Percentiles rank a stretch among this genome's conserved stretches.
phyloP scores from a whole-genome alignment of 352 stramenopile species.

The Discostella stelligera region DNA sequence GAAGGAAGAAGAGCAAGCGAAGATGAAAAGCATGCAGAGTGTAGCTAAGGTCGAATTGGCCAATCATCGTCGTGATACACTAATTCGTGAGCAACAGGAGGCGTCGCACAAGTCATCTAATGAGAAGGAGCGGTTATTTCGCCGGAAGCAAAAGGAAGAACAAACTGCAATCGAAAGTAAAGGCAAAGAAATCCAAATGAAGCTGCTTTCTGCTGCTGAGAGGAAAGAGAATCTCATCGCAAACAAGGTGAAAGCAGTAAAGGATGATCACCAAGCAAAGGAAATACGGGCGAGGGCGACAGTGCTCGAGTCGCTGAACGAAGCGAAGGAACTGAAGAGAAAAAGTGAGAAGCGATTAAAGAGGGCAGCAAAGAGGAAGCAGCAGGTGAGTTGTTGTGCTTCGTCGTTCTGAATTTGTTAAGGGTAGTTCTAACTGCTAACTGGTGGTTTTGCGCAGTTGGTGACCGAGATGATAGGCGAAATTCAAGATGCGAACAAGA shows the following conservation, averaged over 20 bases:
- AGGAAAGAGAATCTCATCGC: constrained; percentile 10
- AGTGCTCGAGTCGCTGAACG: not conserved
- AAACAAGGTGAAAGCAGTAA: constrained; percentile 2
- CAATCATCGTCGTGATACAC: constrained; percentile 8
- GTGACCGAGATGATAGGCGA: constrained; percentile 5
- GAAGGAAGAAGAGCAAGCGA: constrained; percentile 3
- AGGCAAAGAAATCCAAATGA: constrained; percentile 7
- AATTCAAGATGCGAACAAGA: constrained; percentile 5
- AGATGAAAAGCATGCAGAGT: not conserved
- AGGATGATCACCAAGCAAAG: constrained; percentile 1
- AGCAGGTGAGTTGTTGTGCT: not conserved
- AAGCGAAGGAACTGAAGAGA: constrained; percentile 1
- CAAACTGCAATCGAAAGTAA: constrained; percentile 4
- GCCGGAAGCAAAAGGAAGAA: constrained; percentile 9
- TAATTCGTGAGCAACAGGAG: constrained; percentile 10
- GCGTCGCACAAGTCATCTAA: not conserved
- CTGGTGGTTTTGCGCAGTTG: not conserved
- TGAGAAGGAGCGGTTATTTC: constrained; percentile 7
- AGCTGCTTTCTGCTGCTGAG: not conserved
- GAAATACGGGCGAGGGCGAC: not conserved
- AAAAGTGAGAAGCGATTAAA: not conserved
- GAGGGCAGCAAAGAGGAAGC: constrained; percentile 10
- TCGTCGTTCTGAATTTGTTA: no score
- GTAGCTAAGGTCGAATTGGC: not conserved
- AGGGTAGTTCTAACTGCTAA: not conserved